Conservation (phyloP, 768 basidiomycete genomes). For the Tricholoma matsutake region DNA sequence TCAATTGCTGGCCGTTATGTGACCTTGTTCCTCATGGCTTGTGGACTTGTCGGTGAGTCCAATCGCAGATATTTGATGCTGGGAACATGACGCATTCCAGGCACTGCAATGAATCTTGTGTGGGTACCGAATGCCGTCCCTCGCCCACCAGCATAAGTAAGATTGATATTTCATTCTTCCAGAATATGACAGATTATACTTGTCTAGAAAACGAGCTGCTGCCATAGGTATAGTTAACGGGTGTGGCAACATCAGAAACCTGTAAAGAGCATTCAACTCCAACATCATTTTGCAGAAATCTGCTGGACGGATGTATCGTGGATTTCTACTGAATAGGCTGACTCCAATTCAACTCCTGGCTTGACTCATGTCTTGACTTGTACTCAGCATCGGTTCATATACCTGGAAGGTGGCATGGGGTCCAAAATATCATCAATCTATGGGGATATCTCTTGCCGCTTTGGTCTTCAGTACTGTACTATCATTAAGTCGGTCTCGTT, state of each 20-base stretch:
- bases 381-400: no score
- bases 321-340: no score
- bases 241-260: slow-evolving; percentile 49
- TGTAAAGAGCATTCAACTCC: slow-evolving; percentile 52
- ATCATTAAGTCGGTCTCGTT: slow-evolving; percentile 24
- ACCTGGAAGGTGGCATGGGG: no score
- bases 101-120: slow-evolving; percentile 47
- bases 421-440: no score
- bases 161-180: not conserved
- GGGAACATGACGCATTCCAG: slow-evolving; percentile 14
- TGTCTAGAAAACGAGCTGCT: no score
- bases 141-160: slow-evolving; percentile 42
- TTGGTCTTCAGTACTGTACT: slow-evolving; percentile 33
- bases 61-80: slow-evolving; percentile 15
- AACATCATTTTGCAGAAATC: no score
- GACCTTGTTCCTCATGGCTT: slow-evolving; percentile 61
- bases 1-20: slow-evolving; percentile 52
- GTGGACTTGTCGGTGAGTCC: slow-evolving; percentile 34
- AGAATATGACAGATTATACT: slow-evolving; percentile 47
- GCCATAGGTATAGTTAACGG: no score
- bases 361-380: slow-evolving; percentile 30
- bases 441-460: no score
- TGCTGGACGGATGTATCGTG: no score
- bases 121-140: slow-evolving; percentile 43
- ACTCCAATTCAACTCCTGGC: no score